Percentiles rank a stretch among this genome's conserved stretches.
Evolutionary conservation across 192 early-diverging fungal genomes (phyloP).

Genomic region (Paraglomus brasilianum): DNA sequence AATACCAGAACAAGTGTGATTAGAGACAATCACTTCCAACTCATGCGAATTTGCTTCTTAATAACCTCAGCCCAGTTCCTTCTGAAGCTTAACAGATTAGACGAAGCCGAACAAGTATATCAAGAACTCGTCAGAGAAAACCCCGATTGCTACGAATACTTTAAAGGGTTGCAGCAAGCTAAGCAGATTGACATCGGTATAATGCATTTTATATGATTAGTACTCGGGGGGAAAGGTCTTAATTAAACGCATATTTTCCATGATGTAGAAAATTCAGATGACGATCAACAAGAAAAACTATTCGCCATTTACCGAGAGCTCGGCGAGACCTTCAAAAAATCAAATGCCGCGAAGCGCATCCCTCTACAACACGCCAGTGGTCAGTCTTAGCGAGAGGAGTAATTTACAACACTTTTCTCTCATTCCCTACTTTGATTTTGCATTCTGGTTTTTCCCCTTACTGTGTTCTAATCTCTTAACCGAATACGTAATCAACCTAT

Average conservation of each 20-base stretch:
- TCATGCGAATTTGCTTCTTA: not conserved
- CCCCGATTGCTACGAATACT: constrained; percentile 75
- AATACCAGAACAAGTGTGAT: too few relatives aligned
- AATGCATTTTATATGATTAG: not conserved
- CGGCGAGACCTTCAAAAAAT: constrained; percentile 71
- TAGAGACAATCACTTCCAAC: too few relatives aligned
- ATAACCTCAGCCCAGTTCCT: constrained; percentile 53
- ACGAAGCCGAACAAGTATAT: constrained; percentile 77
- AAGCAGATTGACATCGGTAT: constrained; percentile 52
- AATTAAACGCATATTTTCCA: not conserved
- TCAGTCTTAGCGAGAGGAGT: not conserved
- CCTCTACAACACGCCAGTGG: constrained; percentile 74
- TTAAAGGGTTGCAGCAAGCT: constrained; percentile 61
- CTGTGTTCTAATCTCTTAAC: too few relatives aligned
- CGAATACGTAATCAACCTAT: not conserved
- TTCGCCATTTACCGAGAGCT: constrained; percentile 41
- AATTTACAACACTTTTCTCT: not conserved
- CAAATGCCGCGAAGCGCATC: constrained; percentile 75
- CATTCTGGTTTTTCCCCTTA: too few relatives aligned
- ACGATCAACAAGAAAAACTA: constrained; percentile 38
- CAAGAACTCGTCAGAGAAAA: constrained; percentile 74
- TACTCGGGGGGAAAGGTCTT: too few relatives aligned
- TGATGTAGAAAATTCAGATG: constrained; percentile 22
- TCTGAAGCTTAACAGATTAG: constrained; percentile 60
- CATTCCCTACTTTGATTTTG: not conserved